Base-by-base conservation (phyloP, 2,329 filamentous ascomycete species). In the Lasiodiplodia hormozganensis region DNA sequence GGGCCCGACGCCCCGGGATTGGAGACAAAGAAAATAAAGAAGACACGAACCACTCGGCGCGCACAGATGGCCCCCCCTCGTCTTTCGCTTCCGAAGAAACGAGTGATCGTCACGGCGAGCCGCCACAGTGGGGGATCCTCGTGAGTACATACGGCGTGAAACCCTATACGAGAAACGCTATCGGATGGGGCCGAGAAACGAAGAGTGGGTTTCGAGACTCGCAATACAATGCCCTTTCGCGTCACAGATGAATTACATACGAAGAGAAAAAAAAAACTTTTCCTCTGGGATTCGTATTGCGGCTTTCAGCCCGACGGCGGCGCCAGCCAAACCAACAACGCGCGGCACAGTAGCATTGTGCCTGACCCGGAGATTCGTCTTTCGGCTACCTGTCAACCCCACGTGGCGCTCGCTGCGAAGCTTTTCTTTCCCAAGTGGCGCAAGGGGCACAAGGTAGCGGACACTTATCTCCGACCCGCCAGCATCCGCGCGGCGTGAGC, bases 81-180 rank as follows among this genome's bases (percentile, higher is more conserved):
- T 64, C 36, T 38, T 49, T 65, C 62, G 62, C 40, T 65, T 53
- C 36, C 62, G 43, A 36, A 51, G 23, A 49, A 31, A 34, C 25
- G 28, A 51, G 21, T 53, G 62, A 65, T 65, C 62, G 40, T 25
- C 57, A 28, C n/a, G 8, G 49, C 25, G 40, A 18, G 40, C 25
- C 40, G 16, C 36, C 43, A 21, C 43, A 36, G 58, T 62, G 40
- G 58, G 40, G 58, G 58, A 62, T 62, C 58, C 40, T 51, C 58
- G 58, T 49, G 40, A 49, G 21, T 14, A 10, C n/a, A 18, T 23
- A 6, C 23, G 4, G 25, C 23, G 51, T 53, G 51, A 25, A 28
- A 34, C 40, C 21, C 4, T 49, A 25, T n/a, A n/a, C 23, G n/a
- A 34, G 7, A 25, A 49, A 51, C 23, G 38, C 34, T 25, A n/a